Evolutionary conservation across 495 filamentous ascomycete genomes (phyloP).

Genomic region (Penicillium steckii): DNA sequence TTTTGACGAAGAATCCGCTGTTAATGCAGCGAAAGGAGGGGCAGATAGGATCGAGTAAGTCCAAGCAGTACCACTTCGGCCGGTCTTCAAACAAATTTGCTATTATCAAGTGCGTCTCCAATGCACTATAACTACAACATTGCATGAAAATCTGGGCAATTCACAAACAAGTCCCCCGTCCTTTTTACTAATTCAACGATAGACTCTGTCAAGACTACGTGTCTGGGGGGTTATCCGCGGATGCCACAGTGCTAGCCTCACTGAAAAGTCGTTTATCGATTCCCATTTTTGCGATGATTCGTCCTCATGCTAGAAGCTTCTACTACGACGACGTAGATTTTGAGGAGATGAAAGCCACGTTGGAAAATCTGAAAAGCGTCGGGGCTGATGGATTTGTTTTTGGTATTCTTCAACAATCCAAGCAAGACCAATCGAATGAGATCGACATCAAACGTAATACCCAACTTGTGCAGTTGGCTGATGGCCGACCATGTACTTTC

Average conservation of each 20-base stretch:
- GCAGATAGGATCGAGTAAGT: slow-evolving; percentile 50
- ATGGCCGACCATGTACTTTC: slow-evolving; percentile 49
- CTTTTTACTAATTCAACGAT: not conserved
- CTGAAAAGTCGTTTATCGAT: slow-evolving; percentile 31
- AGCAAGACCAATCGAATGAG: not conserved
- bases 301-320: slow-evolving; percentile 43
- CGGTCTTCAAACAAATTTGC: not conserved
- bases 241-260: slow-evolving; percentile 6
- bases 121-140: too few relatives aligned
- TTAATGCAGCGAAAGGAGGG: slow-evolving; percentile 36
- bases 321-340: slow-evolving; percentile 38
- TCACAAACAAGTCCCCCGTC: not conserved
- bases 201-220: slow-evolving; percentile 36
- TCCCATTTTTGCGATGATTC: slow-evolving; percentile 52
- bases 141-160: not conserved
- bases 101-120: not conserved
- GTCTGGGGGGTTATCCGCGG: slow-evolving; percentile 25
- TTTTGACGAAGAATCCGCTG: slow-evolving; percentile 43
- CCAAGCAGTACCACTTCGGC: not conserved
- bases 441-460: slow-evolving; percentile 39
- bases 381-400: slow-evolving; percentile 53
- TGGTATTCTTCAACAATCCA: slow-evolving; percentile 32
- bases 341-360: slow-evolving; percentile 36
- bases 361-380: slow-evolving; percentile 27
- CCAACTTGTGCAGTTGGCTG: slow-evolving; percentile 38